phyloP scores from a whole-genome alignment of 345 rosid genomes.

The Durio zibethinus region DNA sequence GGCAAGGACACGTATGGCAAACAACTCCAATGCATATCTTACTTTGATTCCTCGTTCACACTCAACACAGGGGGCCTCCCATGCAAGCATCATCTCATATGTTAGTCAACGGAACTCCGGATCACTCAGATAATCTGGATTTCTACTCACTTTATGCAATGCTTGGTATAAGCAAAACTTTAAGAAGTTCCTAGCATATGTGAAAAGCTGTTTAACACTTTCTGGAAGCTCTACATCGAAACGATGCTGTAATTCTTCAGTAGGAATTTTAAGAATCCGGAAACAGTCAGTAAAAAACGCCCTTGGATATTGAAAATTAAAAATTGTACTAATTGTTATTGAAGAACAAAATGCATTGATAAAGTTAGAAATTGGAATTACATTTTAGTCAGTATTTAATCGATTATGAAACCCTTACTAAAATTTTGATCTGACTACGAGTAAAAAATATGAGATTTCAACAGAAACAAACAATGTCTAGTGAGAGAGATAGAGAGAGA shows the following conservation, averaged over 20 bases:
- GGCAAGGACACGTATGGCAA: neutral
- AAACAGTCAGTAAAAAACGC: neutral
- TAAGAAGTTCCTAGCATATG: slow-evolving; percentile 65
- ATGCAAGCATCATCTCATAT: slow-evolving; percentile 98
- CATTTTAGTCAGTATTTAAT: neutral
- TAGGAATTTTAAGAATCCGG: slow-evolving; percentile 66
- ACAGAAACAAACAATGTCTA: neutral
- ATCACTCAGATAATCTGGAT: slow-evolving; percentile 65
- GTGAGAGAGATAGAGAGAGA: no score
- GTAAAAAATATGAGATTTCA: neutral
- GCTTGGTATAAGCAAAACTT: slow-evolving; percentile 83
- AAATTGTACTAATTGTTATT: neutral
- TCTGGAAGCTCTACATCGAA: slow-evolving; percentile 76
- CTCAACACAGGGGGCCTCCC: slow-evolving; percentile 71
- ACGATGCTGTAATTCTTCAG: slow-evolving; percentile 63
- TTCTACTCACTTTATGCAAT: slow-evolving; percentile 38
- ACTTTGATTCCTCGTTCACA: slow-evolving; percentile 44
- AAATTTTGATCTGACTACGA: neutral
- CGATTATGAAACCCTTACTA: neutral
- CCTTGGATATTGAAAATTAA: neutral
- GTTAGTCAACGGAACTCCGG: slow-evolving; percentile 67
- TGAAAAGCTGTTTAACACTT: slow-evolving; percentile 62
- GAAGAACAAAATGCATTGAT: neutral
- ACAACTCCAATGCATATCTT: slow-evolving; percentile 24
- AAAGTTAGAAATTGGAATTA: neutral